These are phyloP conservation scores for Bimuria novae-zelandiae DNA, from an alignment of 2,329 filamentous ascomycete species.

Conservation along the genomic window DNA sequence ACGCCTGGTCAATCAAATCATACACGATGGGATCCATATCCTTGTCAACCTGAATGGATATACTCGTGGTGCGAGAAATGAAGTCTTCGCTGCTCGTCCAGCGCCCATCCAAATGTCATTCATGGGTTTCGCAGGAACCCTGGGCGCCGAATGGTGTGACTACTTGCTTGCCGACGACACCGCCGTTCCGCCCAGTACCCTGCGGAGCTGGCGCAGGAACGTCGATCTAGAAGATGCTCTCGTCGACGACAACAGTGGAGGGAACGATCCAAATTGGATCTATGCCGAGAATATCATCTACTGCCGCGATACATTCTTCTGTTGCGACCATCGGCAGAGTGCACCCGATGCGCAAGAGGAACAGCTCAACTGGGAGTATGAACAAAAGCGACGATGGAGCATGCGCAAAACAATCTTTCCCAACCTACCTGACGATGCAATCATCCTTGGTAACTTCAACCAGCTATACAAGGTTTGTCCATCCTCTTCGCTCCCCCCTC, in stretches of 20 bases:
- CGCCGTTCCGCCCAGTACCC: conserved; percentile 79
- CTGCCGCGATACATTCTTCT: conserved; percentile 94
- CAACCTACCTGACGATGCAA: conserved; percentile 74
- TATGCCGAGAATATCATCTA: conserved; percentile 98
- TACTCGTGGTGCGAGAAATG: conserved; percentile 93
- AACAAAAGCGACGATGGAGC: conserved; percentile 80
- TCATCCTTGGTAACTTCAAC: conserved; percentile 98
- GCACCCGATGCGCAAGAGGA: conserved; percentile 71
- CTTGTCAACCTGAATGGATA: conserved; percentile 98
- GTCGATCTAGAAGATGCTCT: conserved; percentile 71
- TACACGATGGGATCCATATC: conserved; percentile 87
- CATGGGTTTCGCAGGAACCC: conserved; percentile 96
- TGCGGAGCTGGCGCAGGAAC: conserved; percentile 79
- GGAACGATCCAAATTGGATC: conserved; percentile 79
- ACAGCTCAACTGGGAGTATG: conserved; percentile 77
- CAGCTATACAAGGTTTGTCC: conserved; percentile 91
- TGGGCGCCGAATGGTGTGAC: conserved; percentile 98
- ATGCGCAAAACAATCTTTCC: conserved; percentile 96
- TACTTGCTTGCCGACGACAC: conserved; percentile 91
- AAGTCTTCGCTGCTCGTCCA: conserved; percentile 92
- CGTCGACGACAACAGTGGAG: conserved; percentile 67
- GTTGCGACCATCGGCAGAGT: conserved; percentile 94
- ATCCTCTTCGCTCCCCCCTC: neutral
- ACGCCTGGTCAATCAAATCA: conserved; percentile 81
- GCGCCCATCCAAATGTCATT: conserved; percentile 99